A percentile compares a stretch with the other conserved stretches of the same genome.
These are phyloP conservation scores for Penicillium silybi DNA, from an alignment of 495 filamentous ascomycete genomes.

Conservation along the genomic window DNA sequence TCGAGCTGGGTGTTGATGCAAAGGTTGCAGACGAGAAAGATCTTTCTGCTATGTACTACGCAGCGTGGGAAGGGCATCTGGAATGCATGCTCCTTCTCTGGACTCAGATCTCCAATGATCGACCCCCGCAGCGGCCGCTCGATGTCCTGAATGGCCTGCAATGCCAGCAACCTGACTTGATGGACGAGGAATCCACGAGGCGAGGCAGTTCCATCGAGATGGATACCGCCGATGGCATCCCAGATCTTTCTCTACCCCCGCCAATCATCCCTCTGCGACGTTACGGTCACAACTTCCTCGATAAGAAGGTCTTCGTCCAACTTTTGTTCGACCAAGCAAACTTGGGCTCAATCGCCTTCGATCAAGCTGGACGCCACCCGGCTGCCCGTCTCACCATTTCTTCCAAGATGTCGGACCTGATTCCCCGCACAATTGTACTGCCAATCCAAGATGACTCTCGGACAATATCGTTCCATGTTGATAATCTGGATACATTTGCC, in stretches of 20 bases:
- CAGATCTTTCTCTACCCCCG: conserved; percentile 85
- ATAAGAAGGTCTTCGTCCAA: conserved; percentile 92
- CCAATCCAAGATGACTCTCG: conserved; percentile 95
- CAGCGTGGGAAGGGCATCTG: conserved; percentile 94
- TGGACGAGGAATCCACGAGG: conserved; percentile 36
- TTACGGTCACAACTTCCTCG: conserved; percentile 97
- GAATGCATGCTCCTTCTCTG: conserved; percentile 90
- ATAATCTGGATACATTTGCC: conserved; percentile 84
- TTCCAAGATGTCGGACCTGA: conserved; percentile 90
- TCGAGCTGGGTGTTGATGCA: conserved; percentile 69
- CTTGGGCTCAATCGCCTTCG: conserved; percentile 76
- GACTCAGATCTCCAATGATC: conserved; percentile 35
- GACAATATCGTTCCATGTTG: conserved; percentile 90
- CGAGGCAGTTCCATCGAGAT: conserved; percentile 59
- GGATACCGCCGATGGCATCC: conserved; percentile 80
- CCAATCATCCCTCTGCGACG: conserved; percentile 92
- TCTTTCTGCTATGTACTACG: conserved; percentile 94
- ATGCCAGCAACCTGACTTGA: conserved; percentile 31
- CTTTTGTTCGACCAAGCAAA: conserved; percentile 74
- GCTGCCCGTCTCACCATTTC: conserved; percentile 94
- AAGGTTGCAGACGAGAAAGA: conserved; percentile 86
- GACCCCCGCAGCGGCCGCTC: conserved; percentile 27
- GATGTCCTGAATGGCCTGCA: conserved; percentile 34
- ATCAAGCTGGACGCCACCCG: conserved; percentile 92
- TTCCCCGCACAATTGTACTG: conserved; percentile 89